Percentiles rank a stretch among this genome's conserved stretches.
phyloP scores from a whole-genome alignment of 495 filamentous ascomycete species.

The Penicillium paxilli region DNA sequence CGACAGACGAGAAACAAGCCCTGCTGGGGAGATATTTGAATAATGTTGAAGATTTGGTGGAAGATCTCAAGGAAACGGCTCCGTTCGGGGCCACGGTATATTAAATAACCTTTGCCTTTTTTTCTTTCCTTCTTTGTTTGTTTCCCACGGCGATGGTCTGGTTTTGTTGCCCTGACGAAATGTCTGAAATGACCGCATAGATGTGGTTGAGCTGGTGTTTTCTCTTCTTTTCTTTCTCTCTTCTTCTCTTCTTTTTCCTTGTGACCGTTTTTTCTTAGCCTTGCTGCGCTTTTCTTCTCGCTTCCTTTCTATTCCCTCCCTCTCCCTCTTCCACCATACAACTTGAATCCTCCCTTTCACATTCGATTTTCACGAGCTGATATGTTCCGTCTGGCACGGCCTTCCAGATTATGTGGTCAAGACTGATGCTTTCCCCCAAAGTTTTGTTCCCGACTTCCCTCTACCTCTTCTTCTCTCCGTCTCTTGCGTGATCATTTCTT shows the following conservation, averaged over 20 bases:
- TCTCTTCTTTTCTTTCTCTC: slow-evolving; percentile 14
- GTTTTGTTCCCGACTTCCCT: slow-evolving; percentile 10
- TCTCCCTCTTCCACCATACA: too few species aligned
- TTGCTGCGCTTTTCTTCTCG: slow-evolving; percentile 7
- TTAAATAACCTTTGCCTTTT: slow-evolving; percentile 18
- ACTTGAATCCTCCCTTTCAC: slow-evolving; percentile 11
- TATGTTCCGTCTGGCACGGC: slow-evolving; percentile 28
- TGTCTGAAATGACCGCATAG: slow-evolving; percentile 12
- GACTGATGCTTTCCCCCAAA: slow-evolving; percentile 14
- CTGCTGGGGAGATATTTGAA: slow-evolving; percentile 78
- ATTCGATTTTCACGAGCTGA: slow-evolving; percentile 21
- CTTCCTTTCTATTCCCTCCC: too few species aligned
- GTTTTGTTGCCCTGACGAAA: slow-evolving; percentile 15
- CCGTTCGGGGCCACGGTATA: slow-evolving; percentile 50
- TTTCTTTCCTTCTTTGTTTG: background rate
- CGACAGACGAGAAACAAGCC: slow-evolving; percentile 85
- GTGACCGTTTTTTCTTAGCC: slow-evolving; percentile 10
- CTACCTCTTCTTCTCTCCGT: slow-evolving; percentile 15
- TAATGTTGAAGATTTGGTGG: slow-evolving; percentile 89
- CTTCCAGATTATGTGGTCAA: slow-evolving; percentile 18
- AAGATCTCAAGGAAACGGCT: slow-evolving; percentile 80
- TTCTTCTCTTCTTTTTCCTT: slow-evolving; percentile 15
- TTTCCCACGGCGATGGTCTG: slow-evolving; percentile 12
- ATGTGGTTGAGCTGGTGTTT: slow-evolving; percentile 21
- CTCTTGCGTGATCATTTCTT: slow-evolving; percentile 11